Base-by-base conservation (phyloP, 306 rosid genomes). In the Sicyos baderoa region DNA sequence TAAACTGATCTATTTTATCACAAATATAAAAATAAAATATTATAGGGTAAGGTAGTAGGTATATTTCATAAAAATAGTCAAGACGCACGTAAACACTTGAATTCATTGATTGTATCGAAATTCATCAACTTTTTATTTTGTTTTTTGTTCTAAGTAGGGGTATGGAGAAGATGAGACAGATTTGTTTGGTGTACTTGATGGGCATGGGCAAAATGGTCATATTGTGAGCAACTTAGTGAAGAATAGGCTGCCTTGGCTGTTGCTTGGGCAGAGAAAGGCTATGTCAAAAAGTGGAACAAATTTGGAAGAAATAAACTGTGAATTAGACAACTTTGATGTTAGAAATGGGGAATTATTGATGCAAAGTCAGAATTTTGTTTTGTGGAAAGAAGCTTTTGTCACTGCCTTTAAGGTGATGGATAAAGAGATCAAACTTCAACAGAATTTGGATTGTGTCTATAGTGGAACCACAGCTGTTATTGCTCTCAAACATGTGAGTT, bases 381-480 rank as follows among this genome's bases (percentile, higher is more conserved):
- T 42, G 55, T 84, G 86, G 91, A 84, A 80, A 73, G 76, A 82
- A 71, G 86, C 81, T 23, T 42, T 82, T 44, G 15, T 71, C 3
- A 74, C 82, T 72, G 83, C 91, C 63, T 91, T 86, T 72, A 83
- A 48, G 62, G 85, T 79, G 21, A 86, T 88, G 97, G 95, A 88
- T 68, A 82, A 85, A 67, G 93, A 88, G 62, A 75, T 90, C 47
- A 82, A 88, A 73, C 83, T 83, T 42, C 87, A 76, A 65, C 79
- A 77, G 50, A 79, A 79, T 80, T 61, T 88, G 63, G 95, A 88
- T 70, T 74, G 70, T 71, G 85, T 82, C 53, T 58, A 72, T 57
- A 88, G 95, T 51, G 97, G 95, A 78, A 82, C 86, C 16, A 80
- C 97, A 5, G 93, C 95, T 44, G 92, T 86, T 32, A 79, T 85